Percentiles rank a stretch among this genome's conserved stretches.
Conservation (phyloP, 202 grass and related monocot species). For the Carex arenaria region DNA sequence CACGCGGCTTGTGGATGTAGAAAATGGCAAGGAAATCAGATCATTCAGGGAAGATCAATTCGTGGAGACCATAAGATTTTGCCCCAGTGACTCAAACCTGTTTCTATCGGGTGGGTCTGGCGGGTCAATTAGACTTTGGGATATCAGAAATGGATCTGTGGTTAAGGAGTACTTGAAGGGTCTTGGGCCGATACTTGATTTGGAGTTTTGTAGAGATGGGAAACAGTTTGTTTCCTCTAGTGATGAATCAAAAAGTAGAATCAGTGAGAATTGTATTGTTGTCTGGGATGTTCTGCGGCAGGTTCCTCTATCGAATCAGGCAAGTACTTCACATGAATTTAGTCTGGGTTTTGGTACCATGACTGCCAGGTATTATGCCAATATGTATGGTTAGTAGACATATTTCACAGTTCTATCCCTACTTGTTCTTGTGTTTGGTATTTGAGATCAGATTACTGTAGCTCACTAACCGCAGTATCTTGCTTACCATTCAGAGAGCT, state of each 20-base stretch:
- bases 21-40: slow-evolving; percentile 46
- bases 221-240: slow-evolving; percentile 83
- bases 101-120: slow-evolving; percentile 81
- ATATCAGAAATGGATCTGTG: slow-evolving; percentile 51
- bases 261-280: slow-evolving; percentile 86
- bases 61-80: slow-evolving; percentile 75
- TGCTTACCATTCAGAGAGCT: background rate
- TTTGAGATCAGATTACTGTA: background rate
- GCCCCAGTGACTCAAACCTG: slow-evolving; percentile 48
- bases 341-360: background rate
- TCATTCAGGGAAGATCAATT: slow-evolving; percentile 75
- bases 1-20: slow-evolving; percentile 52
- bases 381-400: background rate
- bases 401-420: background rate
- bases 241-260: slow-evolving; percentile 76
- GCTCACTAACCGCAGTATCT: background rate
- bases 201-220: slow-evolving; percentile 78
- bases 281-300: slow-evolving; percentile 72
- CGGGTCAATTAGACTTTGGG: slow-evolving; percentile 78
- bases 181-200: slow-evolving; percentile 74
- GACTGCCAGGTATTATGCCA: background rate
- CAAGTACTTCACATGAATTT: slow-evolving; percentile 12
- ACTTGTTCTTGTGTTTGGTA: background rate
- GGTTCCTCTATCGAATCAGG: slow-evolving; percentile 91
- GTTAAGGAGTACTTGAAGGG: slow-evolving; percentile 56